Percentiles rank a stretch among this genome's conserved stretches.
These are phyloP conservation scores for Lipomyces yamadae DNA, from an alignment of 805 yeast genomes.

Conservation along the genomic window DNA sequence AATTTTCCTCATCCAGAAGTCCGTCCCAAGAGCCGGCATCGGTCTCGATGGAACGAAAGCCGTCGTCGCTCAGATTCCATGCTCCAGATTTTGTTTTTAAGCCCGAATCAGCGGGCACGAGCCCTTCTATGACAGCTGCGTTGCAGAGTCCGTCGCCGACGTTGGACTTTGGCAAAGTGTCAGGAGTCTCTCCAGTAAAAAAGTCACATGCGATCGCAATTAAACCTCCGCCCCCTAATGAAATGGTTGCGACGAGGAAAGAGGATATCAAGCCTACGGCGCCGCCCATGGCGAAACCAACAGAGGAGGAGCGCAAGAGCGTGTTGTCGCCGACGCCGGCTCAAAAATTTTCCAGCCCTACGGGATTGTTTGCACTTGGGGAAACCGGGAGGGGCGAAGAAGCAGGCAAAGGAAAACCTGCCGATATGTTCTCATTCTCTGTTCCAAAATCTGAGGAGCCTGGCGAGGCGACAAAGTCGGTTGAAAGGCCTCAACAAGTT, in stretches of 20 bases:
- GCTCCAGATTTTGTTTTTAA: constrained; percentile 1
- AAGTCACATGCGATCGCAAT: background rate
- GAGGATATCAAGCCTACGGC: background rate
- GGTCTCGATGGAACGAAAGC: background rate
- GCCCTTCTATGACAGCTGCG: background rate
- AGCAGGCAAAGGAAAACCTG: too few species aligned
- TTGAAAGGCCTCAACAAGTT: background rate
- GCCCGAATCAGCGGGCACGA: background rate
- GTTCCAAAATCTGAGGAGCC: background rate
- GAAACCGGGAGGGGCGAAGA: too few species aligned
- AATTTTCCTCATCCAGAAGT: background rate
- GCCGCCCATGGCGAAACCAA: background rate
- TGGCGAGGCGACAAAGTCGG: background rate
- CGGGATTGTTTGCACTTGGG: too few species aligned
- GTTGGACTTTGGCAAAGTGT: background rate
- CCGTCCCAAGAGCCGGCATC: background rate
- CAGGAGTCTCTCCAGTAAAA: background rate
- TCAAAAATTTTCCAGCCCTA: background rate
- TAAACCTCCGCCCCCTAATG: background rate
- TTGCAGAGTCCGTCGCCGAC: background rate
- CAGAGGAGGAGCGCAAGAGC: background rate
- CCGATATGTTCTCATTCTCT: too few species aligned
- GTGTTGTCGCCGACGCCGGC: background rate
- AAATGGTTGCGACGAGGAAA: background rate
- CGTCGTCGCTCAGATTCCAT: background rate